Conservation (phyloP, 2,329 filamentous ascomycete species). For the Albifimbria verrucaria region DNA sequence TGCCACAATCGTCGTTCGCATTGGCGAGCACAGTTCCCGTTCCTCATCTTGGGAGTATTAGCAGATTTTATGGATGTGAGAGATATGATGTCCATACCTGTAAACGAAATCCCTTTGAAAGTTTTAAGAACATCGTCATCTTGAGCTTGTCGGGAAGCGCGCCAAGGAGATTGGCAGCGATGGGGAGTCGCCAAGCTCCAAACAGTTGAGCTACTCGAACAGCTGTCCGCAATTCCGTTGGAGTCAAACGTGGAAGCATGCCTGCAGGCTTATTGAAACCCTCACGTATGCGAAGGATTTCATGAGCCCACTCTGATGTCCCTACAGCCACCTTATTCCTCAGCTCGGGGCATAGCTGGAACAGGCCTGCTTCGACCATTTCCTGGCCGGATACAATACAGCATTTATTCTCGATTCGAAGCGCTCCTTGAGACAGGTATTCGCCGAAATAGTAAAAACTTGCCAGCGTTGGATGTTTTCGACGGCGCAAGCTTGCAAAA, state of each 20-base stretch:
- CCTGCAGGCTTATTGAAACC: not conserved
- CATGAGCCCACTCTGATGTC: not conserved
- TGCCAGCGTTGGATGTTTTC: not conserved
- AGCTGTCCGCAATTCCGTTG: not conserved
- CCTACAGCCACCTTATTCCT: not conserved
- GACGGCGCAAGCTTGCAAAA: not conserved
- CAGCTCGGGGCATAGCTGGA: not conserved
- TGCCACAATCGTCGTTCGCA: not conserved
- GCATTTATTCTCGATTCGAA: not conserved
- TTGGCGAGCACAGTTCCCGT: not conserved
- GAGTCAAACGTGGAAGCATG: not conserved
- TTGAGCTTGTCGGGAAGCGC: slow-evolving; percentile 1
- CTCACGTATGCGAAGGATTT: not conserved
- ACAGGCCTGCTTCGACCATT: slow-evolving; percentile 3
- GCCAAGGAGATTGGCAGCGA: not conserved
- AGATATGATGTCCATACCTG: too few species aligned
- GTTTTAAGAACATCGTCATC: not conserved
- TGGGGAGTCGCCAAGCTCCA: not conserved
- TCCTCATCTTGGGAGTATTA: not conserved
- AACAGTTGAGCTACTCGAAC: not conserved
- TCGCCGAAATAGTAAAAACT: slow-evolving; percentile 5
- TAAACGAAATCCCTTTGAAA: not conserved
- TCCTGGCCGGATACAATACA: not conserved
- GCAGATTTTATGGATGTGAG: too few species aligned
- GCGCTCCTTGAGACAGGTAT: slow-evolving; percentile 5